Conservation (phyloP, 192 early-diverging fungal species). For the Spinellus fusiger region DNA sequence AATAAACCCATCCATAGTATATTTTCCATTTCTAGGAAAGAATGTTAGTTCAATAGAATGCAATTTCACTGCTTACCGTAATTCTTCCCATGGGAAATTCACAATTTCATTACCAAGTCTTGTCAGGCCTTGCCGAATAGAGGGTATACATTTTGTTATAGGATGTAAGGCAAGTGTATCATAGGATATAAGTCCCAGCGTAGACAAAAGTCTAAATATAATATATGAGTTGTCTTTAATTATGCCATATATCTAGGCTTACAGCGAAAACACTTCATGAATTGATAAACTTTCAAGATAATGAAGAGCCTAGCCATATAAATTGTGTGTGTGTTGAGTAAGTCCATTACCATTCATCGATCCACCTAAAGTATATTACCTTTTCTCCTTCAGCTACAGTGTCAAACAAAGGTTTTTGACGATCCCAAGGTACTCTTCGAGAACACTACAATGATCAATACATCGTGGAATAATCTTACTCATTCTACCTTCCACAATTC, state of each 20-base stretch:
- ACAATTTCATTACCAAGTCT: constrained; percentile 29
- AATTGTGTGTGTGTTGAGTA: constrained; percentile 16
- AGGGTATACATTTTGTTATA: constrained; percentile 35
- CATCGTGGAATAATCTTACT: background rate
- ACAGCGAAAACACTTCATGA: constrained; percentile 49
- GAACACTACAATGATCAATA: constrained; percentile 26
- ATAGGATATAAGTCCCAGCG: constrained; percentile 69
- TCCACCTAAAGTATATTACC: constrained; percentile 30
- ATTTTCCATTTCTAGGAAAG: constrained; percentile 17
- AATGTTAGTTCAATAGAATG: background rate
- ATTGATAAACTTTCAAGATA: constrained; percentile 57
- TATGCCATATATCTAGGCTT: constrained; percentile 23
- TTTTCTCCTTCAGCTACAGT: constrained; percentile 69
- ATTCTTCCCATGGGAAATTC: constrained; percentile 41
- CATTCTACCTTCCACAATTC: constrained; percentile 71
- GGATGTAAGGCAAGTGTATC: constrained; percentile 63
- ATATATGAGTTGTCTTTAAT: no score
- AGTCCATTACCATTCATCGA: no score
- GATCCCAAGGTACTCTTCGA: constrained; percentile 51
- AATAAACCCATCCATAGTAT: constrained; percentile 32
- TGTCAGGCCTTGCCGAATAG: constrained; percentile 33
- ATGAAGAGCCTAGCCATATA: constrained; percentile 39
- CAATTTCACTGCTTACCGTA: constrained; percentile 18
- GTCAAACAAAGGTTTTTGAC: constrained; percentile 82
- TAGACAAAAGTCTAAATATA: constrained; percentile 58